Conservation (phyloP, 371 early-diverging fungal genomes). For the Phascolomyces articulosus region DNA sequence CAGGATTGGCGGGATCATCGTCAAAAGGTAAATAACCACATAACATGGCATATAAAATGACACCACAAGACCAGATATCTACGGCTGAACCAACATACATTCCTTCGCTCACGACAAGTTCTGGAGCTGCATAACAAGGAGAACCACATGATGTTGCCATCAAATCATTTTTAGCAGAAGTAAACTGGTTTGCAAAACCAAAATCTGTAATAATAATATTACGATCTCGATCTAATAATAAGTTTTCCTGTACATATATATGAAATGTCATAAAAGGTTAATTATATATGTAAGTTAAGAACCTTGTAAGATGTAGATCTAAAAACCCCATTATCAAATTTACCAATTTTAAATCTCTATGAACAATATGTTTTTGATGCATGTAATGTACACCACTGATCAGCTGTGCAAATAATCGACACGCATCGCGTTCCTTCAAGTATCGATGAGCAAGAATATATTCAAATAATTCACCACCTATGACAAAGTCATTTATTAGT, state of each 20-base stretch:
- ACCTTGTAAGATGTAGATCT: no score
- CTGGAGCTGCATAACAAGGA: conserved; percentile 99
- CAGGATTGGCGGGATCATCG: conserved; percentile 97
- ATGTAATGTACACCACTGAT: conserved; percentile 89
- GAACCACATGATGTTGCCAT: conserved; percentile 96
- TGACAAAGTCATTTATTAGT: no score
- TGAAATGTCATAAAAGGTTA: no score
- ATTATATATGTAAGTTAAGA: no score
- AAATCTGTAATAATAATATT: conserved; percentile 98
- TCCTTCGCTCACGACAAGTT: conserved; percentile 96
- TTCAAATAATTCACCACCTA: conserved; percentile 95
- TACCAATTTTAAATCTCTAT: conserved; percentile 91
- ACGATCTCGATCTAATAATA: conserved; percentile 85
- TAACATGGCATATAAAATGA: conserved; percentile 96
- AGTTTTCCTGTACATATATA: conserved; percentile 75
- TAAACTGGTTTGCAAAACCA: conserved; percentile 98
- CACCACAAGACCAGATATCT: conserved; percentile 97
- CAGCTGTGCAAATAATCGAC: conserved; percentile 93
- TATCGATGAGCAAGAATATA: conserved; percentile 94
- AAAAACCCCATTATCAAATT: no score
- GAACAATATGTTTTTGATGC: conserved; percentile 89
- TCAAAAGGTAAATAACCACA: conserved; percentile 99
- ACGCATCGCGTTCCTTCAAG: conserved; percentile 90
- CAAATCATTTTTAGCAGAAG: conserved; percentile 53
- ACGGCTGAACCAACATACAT: conserved; percentile 97